Conservation (phyloP, 345 rosid genomes). For the Lepidium africanum region DNA sequence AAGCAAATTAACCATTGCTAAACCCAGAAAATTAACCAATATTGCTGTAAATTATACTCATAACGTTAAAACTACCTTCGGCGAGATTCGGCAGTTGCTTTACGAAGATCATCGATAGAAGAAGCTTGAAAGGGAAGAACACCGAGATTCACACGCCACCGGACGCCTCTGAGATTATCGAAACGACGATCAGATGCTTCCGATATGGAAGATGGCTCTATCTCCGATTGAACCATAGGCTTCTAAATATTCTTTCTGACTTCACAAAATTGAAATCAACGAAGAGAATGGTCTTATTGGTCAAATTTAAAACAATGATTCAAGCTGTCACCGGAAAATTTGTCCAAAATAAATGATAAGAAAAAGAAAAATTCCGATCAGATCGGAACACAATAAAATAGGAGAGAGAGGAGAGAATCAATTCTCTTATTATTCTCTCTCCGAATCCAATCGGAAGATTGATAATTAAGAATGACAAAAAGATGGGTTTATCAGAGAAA, state of each 20-base stretch:
- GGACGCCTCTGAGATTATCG: slow-evolving; percentile 60
- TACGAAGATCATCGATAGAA: slow-evolving; percentile 70
- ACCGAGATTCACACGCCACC: slow-evolving; percentile 87
- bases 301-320: background rate
- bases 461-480: background rate
- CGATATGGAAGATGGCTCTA: background rate
- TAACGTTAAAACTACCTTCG: slow-evolving; percentile 40
- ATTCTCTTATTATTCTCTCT: background rate
- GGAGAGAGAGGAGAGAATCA: slow-evolving; percentile 8
- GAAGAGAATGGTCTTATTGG: background rate
- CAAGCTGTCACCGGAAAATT: background rate
- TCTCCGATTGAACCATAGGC: slow-evolving; percentile 16
- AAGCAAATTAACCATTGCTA: background rate
- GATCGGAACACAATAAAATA: slow-evolving; percentile 17
- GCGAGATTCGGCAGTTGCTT: slow-evolving; percentile 80
- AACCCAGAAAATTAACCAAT: too few species aligned
- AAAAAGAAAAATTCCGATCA: slow-evolving; percentile 2
- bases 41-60: too few species aligned
- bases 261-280: background rate
- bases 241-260: background rate
- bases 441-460: slow-evolving; percentile 15
- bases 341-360: background rate
- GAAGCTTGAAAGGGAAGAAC: slow-evolving; percentile 56
- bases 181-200: slow-evolving; percentile 25
- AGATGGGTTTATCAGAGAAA: background rate